Percentiles rank a stretch among this genome's conserved stretches.
phyloP scores from a whole-genome alignment of 2,329 filamentous ascomycete species.

The Colletotrichum sojae region DNA sequence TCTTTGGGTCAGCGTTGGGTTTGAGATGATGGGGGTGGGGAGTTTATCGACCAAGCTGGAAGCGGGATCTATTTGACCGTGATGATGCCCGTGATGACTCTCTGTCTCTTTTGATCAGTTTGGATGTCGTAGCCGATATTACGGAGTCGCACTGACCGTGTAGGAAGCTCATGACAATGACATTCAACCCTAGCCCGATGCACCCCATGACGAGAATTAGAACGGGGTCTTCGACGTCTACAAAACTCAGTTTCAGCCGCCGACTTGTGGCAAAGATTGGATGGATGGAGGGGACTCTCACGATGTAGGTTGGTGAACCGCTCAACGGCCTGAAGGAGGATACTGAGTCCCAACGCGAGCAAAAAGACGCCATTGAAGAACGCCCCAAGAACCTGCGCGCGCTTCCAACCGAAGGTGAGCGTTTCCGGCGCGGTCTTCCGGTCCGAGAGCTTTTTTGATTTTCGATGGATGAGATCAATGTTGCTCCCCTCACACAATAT shows the following conservation, averaged over 20 bases:
- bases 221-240: slow-evolving; percentile 75
- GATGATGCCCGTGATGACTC: not conserved
- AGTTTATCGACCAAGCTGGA: not conserved
- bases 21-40: not conserved
- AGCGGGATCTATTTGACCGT: not conserved
- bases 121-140: too few relatives aligned
- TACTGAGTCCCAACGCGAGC: slow-evolving; percentile 79
- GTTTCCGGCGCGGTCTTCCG: slow-evolving; percentile 68
- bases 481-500: not conserved
- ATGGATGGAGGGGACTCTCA: slow-evolving; percentile 51
- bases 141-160: too few relatives aligned
- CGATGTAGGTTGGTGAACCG: slow-evolving; percentile 73
- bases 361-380: slow-evolving; percentile 88
- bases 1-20: not conserved
- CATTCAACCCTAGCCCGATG: slow-evolving; percentile 76
- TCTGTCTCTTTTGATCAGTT: not conserved
- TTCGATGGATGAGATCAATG: not conserved
- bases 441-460: slow-evolving; percentile 67
- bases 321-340: slow-evolving; percentile 81
- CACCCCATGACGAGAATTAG: slow-evolving; percentile 79
- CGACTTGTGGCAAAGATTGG: not conserved
- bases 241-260: not conserved
- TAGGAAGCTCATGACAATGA: slow-evolving; percentile 76
- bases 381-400: slow-evolving; percentile 79
- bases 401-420: slow-evolving; percentile 82